Percentiles rank a stretch among this genome's conserved stretches.
Evolutionary conservation across 371 early-diverging fungal genomes (phyloP).

Genomic region (Rhizopus arrhizus): DNA sequence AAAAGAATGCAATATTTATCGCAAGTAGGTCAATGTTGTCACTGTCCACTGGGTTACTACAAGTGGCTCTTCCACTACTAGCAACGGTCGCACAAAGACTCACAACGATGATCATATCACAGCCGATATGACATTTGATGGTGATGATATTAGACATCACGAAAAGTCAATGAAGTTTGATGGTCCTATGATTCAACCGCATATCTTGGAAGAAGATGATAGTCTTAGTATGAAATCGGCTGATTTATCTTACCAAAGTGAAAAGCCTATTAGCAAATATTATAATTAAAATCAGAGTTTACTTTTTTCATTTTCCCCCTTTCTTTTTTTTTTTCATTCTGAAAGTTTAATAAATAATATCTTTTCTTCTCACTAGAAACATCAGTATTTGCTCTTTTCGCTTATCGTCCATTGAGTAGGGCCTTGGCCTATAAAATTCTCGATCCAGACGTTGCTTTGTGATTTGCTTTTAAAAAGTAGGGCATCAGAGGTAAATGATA

Average conservation of each 20-base stretch:
- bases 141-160: conserved; percentile 9
- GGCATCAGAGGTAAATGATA: no score
- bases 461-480: no score
- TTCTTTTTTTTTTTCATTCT: not conserved
- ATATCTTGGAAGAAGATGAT: conserved; percentile 22
- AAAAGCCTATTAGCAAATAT: conserved; percentile 19
- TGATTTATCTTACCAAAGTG: conserved; percentile 23
- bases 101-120: conserved; percentile 24
- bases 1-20: conserved; percentile 5
- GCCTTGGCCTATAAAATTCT: no score
- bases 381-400: no score
- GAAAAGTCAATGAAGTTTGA: conserved; percentile 23
- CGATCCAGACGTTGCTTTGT: no score
- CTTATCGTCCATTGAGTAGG: no score
- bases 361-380: no score
- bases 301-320: not conserved
- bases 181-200: conserved; percentile 12
- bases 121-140: conserved; percentile 32
- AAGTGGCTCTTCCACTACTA: conserved; percentile 14
- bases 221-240: conserved; percentile 13
- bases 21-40: conserved; percentile 50
- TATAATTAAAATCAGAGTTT: not conserved
- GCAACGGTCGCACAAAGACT: conserved; percentile 19
- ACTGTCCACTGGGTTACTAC: conserved; percentile 61
- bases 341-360: not conserved